phyloP scores from a whole-genome alignment of 2,329 filamentous ascomycete genomes.

The Fusarium duplospermum region DNA sequence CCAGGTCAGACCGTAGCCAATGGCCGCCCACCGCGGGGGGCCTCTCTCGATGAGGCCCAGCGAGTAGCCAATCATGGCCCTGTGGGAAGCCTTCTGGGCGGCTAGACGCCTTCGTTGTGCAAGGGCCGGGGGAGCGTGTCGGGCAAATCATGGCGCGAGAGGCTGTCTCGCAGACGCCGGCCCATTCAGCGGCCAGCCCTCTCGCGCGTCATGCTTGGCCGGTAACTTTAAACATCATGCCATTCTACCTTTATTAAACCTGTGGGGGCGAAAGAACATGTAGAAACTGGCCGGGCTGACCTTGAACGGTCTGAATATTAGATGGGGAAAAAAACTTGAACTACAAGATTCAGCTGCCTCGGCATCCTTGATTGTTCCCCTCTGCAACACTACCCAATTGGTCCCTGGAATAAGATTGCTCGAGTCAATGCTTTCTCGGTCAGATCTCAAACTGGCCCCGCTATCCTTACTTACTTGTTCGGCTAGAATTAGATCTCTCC shows the following conservation, averaged over 20 bases:
- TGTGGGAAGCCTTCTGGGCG: not conserved
- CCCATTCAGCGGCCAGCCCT: slow-evolving; percentile 25
- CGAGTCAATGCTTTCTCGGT: not conserved
- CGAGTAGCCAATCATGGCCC: slow-evolving; percentile 2
- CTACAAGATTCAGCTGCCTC: not conserved
- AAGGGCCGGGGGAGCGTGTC: slow-evolving; percentile 1
- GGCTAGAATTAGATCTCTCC: not conserved
- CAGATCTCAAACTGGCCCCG: not conserved
- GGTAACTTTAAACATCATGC: not conserved
- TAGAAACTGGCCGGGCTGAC: not conserved
- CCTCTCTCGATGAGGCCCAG: not conserved
- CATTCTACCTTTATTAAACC: not conserved
- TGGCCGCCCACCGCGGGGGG: not conserved
- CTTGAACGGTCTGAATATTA: not conserved
- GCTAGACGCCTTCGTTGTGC: not conserved
- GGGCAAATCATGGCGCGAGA: slow-evolving; percentile 15
- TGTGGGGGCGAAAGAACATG: not conserved
- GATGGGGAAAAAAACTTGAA: not conserved
- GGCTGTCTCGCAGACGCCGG: slow-evolving; percentile 29
- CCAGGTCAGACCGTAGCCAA: not conserved
- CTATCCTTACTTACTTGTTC: not conserved
- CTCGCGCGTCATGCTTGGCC: not conserved
- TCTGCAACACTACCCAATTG: not conserved
- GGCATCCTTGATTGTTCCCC: not conserved
- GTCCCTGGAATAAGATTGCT: not conserved